Conservation (phyloP, 768 basidiomycete species). For the Leccinum boreale region DNA sequence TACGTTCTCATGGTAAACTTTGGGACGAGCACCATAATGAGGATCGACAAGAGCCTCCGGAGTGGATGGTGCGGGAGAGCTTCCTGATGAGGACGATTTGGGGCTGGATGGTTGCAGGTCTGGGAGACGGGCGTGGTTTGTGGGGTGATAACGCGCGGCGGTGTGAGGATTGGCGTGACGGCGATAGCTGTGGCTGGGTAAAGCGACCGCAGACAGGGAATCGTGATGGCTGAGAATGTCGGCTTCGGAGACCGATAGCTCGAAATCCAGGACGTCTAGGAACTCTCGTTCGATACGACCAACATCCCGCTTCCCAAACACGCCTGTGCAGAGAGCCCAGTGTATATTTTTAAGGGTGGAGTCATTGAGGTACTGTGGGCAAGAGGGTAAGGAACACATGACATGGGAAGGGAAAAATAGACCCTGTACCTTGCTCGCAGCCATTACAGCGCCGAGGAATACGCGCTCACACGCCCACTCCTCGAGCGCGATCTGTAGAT, state of each 20-base stretch:
- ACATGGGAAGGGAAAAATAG: constrained; percentile 19
- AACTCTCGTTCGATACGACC: constrained; percentile 82
- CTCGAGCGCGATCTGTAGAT: constrained; percentile 76
- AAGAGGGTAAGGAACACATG: constrained; percentile 3
- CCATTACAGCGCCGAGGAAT: constrained; percentile 86
- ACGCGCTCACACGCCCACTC: constrained; percentile 89
- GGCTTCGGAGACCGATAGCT: constrained; percentile 60
- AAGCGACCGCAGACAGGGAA: constrained; percentile 29
- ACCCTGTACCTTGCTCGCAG: constrained; percentile 69
- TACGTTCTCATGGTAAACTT: constrained; percentile 27
- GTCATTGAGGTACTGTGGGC: constrained; percentile 73
- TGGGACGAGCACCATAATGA: constrained; percentile 18
- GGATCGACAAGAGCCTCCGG: constrained; percentile 25
- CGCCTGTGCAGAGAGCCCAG: constrained; percentile 83
- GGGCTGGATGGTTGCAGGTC: constrained; percentile 43
- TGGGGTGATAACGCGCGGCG: constrained; percentile 14
- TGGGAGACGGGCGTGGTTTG: constrained; percentile 33
- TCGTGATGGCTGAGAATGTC: constrained; percentile 54
- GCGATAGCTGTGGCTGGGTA: constrained; percentile 26
- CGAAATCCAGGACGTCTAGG: constrained; percentile 75
- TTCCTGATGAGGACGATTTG: constrained; percentile 35
- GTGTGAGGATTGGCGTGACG: constrained; percentile 24
- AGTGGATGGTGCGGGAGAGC: constrained; percentile 33
- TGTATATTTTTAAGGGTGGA: constrained; percentile 89
- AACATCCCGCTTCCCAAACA: constrained; percentile 78